phyloP scores from a whole-genome alignment of 164 flowering plant species.

The Litsea cubeba region DNA sequence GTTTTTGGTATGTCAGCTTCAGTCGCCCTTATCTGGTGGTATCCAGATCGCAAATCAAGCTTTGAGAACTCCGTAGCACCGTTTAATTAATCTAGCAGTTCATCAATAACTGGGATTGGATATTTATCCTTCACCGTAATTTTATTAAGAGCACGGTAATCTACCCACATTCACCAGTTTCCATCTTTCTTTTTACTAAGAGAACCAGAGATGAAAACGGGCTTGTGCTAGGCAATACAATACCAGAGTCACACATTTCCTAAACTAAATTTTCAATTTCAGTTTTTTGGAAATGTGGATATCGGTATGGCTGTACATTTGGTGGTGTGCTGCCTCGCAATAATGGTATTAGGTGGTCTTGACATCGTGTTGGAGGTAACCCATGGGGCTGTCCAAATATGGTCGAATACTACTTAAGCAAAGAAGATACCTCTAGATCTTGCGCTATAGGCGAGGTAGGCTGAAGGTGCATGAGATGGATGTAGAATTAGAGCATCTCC shows the following conservation, averaged over 20 bases:
- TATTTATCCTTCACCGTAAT: background rate
- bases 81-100: background rate
- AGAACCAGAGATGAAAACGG: background rate
- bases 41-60: background rate
- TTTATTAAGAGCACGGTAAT: background rate
- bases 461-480: background rate
- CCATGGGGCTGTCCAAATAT: background rate
- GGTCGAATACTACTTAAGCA: background rate
- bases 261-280: background rate
- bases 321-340: background rate
- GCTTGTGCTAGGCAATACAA: background rate
- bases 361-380: background rate
- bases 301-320: background rate
- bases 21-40: background rate
- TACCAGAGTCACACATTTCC: background rate
- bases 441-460: background rate
- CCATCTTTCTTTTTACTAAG: background rate
- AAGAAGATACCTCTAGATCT: too few species aligned
- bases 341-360: background rate
- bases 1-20: background rate
- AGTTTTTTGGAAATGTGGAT: background rate
- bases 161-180: background rate
- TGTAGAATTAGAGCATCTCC: too few species aligned
- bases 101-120: too few species aligned
- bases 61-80: background rate